Conservation (phyloP, 2,329 filamentous ascomycete species). For the Chalaropsis ovoidea region DNA sequence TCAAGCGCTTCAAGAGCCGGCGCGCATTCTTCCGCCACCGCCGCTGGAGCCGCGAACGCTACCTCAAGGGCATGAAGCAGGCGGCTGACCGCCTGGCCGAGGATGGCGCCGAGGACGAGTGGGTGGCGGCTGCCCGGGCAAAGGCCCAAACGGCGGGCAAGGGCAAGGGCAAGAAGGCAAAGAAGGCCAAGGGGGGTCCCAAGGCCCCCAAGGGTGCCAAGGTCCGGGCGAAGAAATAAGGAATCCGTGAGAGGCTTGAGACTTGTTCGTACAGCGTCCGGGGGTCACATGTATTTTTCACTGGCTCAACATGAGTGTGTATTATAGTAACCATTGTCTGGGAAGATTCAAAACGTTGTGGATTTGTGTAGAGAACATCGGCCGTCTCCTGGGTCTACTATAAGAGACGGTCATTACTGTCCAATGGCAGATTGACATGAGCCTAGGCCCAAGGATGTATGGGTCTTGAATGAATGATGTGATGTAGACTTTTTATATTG, state of each 20-base stretch:
- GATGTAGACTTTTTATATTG: background rate
- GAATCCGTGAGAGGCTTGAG: background rate
- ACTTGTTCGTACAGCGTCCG: background rate
- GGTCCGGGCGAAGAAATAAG: slow-evolving; percentile 28
- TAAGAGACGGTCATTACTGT: background rate
- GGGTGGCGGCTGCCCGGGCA: slow-evolving; percentile 28
- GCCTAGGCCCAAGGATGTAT: background rate
- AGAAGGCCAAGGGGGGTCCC: slow-evolving; percentile 34
- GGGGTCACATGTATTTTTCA: slow-evolving; percentile 1
- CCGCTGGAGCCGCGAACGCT: slow-evolving; percentile 37
- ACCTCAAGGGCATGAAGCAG: slow-evolving; percentile 37
- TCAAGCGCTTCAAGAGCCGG: slow-evolving; percentile 42
- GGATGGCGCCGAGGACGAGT: slow-evolving; percentile 28
- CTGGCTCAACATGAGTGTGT: slow-evolving; percentile 7
- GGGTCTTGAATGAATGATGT: background rate
- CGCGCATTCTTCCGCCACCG: slow-evolving; percentile 41
- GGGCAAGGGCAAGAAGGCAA: slow-evolving; percentile 31
- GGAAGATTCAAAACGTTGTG: background rate
- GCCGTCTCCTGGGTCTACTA: background rate
- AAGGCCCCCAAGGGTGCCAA: slow-evolving; percentile 34
- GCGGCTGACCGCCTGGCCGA: slow-evolving; percentile 31
- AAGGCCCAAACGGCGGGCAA: slow-evolving; percentile 31
- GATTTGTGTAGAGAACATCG: slow-evolving; percentile 15
- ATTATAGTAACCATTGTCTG: slow-evolving; percentile 7
- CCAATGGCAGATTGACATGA: background rate